Evolutionary conservation across 192 early-diverging fungal genomes (phyloP).

Genomic region (Linnemannia exigua): DNA sequence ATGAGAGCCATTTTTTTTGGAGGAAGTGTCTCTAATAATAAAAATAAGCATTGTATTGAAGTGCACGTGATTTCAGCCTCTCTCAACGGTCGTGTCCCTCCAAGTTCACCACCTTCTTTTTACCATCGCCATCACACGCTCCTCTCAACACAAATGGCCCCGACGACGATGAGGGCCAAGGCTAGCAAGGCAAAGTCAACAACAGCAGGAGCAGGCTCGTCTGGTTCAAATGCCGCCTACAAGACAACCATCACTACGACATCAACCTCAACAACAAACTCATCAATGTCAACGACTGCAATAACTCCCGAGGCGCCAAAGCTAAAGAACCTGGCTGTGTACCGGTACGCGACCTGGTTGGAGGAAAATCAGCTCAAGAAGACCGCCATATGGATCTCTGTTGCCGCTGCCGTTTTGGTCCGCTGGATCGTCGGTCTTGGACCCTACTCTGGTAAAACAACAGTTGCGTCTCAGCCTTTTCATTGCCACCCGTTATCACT

Average conservation of each 20-base stretch:
- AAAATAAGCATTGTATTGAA: too few relatives aligned
- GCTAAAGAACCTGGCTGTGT: constrained; percentile 20
- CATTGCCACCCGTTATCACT: too few relatives aligned
- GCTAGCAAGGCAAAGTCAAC: constrained; percentile 10
- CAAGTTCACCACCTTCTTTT: too few relatives aligned
- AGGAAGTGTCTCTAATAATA: too few relatives aligned
- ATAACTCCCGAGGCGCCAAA: constrained; percentile 18
- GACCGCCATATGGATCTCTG: constrained; percentile 53
- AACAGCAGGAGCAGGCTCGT: not conserved
- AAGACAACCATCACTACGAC: constrained; percentile 1
- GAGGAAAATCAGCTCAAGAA: constrained; percentile 58
- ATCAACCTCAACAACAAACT: not conserved
- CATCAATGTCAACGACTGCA: not conserved
- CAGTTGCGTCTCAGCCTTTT: not conserved
- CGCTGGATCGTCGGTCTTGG: constrained; percentile 77
- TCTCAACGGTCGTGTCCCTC: not conserved
- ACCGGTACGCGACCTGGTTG: constrained; percentile 44
- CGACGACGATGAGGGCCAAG: constrained; percentile 32
- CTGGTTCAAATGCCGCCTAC: not conserved
- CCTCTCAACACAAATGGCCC: constrained; percentile 15
- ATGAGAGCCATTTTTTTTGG: too few relatives aligned
- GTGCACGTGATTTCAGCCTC: too few relatives aligned
- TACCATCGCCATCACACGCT: too few relatives aligned
- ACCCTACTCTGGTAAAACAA: constrained; percentile 79
- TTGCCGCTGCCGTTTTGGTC: constrained; percentile 69